Evolutionary conservation across 345 rosid species (phyloP), one percentile per base, ranked within the genome.

Genomic region (Citrus cavaleriei): DNA sequence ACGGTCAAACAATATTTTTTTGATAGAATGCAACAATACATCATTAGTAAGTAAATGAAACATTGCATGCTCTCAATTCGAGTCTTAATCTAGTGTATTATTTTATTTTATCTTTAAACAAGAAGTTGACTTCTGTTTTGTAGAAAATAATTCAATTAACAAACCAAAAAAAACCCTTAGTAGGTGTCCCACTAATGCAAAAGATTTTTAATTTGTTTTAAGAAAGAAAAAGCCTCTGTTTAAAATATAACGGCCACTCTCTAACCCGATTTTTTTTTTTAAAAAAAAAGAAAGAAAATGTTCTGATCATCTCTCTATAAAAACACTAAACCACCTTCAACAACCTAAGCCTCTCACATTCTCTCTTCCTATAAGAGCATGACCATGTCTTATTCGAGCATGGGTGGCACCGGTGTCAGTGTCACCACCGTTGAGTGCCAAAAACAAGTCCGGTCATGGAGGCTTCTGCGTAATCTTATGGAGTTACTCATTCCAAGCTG

Each of bases 361-460:
- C 35, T 76, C 54, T 57, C 37, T 1, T 67, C 7, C 6, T 16
- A 16, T 4, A 54, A 60, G 49, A 18, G 55, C 49, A 72, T 8
- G 68, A 32, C 70, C 79, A 88, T 91, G 90, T 37, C 88, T 46
- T 87, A 81, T 76, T 76, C 84, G 66, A 82, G 72, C 57, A 54
- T 79, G 22, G 84, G 72, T 75, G 85, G 83, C 84, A 55, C 87
- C 73, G 34, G 85, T 69, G 78, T 63, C n/a, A 84, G 81, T 24
- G 87, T 88, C 58, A 81, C 92, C 79, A 71, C 91, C 21, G 91
- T 91, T 16, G 95, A 93, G 75, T 93, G 97, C 84, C 89, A 93
- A 38, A 93, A 91, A 80, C 95, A 93, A 77, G 93, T 93, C 77
- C 92, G 88, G 6, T 93, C 95, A 46, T 93, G 95, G 95, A 82